Base-by-base conservation (phyloP, 805 yeast species). In the Zygoascus ofunaensis region DNA sequence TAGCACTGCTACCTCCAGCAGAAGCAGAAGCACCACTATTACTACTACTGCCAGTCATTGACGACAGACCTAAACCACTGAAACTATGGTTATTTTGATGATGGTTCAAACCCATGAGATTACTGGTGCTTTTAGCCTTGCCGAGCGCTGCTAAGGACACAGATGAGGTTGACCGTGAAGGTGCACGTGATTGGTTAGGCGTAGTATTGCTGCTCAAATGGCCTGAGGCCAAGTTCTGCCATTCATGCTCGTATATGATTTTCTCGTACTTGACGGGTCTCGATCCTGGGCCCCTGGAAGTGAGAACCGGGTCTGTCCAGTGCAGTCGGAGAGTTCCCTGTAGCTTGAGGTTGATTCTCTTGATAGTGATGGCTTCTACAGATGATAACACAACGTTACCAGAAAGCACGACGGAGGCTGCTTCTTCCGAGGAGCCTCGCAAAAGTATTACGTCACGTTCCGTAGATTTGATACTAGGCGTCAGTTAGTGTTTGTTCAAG, bases 311-410 rank as follows among this genome's bases (percentile, higher is more conserved):
- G 14, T 82, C 87, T 0, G 73, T 72, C 77, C 87, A 80, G 37
- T 77, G 74, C 40, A 87, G 59, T 41, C 80, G 72, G 44, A 87
- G 58, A 1, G 80, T 79, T 2, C 89, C 86, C 45, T 76, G 74
- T 20, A 92, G 60, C 49, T 79, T 74, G 43, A 92, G 63, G 3
- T 76, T 61, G 49, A 92, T 62, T 52, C 73, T 76, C 57, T 77
- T 81, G 42, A 90, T 71, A 14, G 77, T 63, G 45, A 86, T 65
- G 2, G 95, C 85, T 51, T 90, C 97, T 10, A 72, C 69, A 0
- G 85, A 77, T 0, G 89, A 73, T 21, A 92, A 63, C 1, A 82
- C 87, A 20, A 92, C 79, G 8, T 77, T 77, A 3, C 98, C 98
- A 1, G 82, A 66, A 22, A 92, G 62, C 4, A 82, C 65, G 2